Conservation (phyloP, 352 stramenopile species). For the Halophytophthora batemanensis region DNA sequence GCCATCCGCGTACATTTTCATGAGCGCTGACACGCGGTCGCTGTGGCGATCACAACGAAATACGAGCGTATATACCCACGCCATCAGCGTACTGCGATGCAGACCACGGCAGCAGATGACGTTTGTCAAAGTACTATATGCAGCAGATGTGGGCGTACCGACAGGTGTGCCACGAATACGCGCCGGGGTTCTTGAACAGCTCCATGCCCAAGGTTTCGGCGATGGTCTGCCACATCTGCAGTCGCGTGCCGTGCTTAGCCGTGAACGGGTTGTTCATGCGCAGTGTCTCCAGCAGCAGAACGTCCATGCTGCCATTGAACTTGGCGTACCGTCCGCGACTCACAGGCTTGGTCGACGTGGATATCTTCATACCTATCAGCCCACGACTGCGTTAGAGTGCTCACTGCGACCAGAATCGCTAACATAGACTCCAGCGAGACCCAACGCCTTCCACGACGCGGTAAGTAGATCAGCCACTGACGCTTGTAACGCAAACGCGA, state of each 20-base stretch:
- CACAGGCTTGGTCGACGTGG: conserved; percentile 22
- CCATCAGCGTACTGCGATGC: too few relatives aligned
- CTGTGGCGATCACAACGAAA: too few relatives aligned
- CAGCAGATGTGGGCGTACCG: conserved; percentile 33
- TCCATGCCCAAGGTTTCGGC: conserved; percentile 56
- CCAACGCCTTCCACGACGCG: not conserved
- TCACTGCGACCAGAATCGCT: too few relatives aligned
- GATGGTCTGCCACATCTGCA: conserved; percentile 80
- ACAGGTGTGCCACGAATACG: conserved; percentile 84
- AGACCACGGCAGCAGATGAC: too few relatives aligned
- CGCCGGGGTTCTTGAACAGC: conserved; percentile 61
- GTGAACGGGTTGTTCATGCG: conserved; percentile 73
- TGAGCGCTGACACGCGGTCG: conserved; percentile 68
- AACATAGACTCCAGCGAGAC: not conserved
- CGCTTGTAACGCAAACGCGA: not conserved
- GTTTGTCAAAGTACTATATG: too few relatives aligned
- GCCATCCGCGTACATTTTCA: conserved; percentile 76
- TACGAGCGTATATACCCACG: too few relatives aligned
- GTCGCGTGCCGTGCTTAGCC: conserved; percentile 77
- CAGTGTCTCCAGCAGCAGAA: conserved; percentile 71
- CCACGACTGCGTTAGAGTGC: not conserved
- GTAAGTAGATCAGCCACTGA: not conserved
- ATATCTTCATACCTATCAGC: not conserved
- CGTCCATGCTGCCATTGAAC: conserved; percentile 77
- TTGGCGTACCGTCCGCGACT: conserved; percentile 74